Conservation (phyloP, 2,329 filamentous ascomycete genomes). For the Trichoderma gracile region DNA sequence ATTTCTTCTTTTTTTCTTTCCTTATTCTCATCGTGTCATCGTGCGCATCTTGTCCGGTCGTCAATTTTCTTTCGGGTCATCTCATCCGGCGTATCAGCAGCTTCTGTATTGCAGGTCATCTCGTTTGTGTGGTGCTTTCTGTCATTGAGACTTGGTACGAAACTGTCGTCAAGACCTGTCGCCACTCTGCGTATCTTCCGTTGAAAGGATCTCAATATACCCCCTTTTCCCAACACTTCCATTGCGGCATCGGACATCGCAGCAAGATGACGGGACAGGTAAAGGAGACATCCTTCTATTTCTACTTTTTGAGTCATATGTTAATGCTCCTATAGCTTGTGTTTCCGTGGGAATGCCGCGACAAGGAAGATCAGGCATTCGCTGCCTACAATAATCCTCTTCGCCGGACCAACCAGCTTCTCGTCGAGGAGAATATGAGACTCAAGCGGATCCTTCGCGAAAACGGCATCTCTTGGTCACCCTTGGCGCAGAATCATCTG, state of each 20-base stretch:
- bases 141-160: constrained; percentile 4
- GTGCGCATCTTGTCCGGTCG: neutral
- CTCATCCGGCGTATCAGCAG: constrained; percentile 7
- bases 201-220: neutral
- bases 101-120: neutral
- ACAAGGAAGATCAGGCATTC: constrained; percentile 54
- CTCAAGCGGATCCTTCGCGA: constrained; percentile 55
- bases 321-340: constrained; percentile 32
- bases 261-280: constrained; percentile 23
- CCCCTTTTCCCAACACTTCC: neutral
- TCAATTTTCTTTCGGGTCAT: neutral
- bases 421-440: constrained; percentile 51
- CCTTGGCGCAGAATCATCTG: constrained; percentile 39
- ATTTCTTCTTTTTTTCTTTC: neutral
- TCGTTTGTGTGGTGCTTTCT: neutral
- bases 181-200: neutral
- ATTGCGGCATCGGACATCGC: neutral
- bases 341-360: constrained; percentile 53
- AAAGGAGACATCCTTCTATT: neutral
- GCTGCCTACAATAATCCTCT: constrained; percentile 50
- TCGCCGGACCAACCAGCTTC: constrained; percentile 48
- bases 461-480: constrained; percentile 54
- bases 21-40: neutral
- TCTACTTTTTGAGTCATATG: neutral
- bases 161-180: neutral